Evolutionary conservation across 768 basidiomycete genomes (phyloP), one percentile per base, ranked within the genome.

Genomic region (Tricholoma saponaceum): DNA sequence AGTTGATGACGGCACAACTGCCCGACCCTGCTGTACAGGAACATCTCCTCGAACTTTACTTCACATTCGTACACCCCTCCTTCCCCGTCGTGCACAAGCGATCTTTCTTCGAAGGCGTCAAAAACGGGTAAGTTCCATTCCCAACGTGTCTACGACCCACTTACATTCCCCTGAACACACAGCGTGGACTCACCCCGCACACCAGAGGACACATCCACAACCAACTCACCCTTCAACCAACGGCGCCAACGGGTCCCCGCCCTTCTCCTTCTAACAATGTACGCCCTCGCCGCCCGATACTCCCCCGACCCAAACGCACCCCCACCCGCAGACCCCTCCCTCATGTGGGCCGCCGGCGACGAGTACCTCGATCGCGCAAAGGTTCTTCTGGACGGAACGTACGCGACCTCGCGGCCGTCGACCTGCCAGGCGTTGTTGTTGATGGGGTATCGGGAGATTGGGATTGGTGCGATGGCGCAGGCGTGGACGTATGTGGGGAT

Each of bases 311-410:
- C 64, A 51, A 69, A 58, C 18, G 68, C 62, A 13, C 74, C 68
- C 1, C 68, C 70, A 4, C 81, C 82, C 2, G 63, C 77, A 1
- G 77, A 82, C 60, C 73, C 76, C 22, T 67, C 77, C 16, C 86
- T 92, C 16, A 92, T 93, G 89, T 93, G 91, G 90, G 75, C 77
- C 8, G 89, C 89, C 0, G 91, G 91, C 7, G 89, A 92, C 67
- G 73, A 80, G 30, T 92, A 86, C 68, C 79, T 90, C 37, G 76
- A 82, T 58, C 71, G 76, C 50, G 91, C 90, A 18, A 90, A 90
- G 64, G 69, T 73, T 7, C 72, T 90, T 23, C 76, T 93, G 10
- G 83, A 89, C 69, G 72, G 73, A 39, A 78, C 83, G 1, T 91
- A 90, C 63, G 83, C 88, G 1, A 81, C 81, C n/a, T 87, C 88